A percentile compares a stretch with the other conserved stretches of the same genome.
Conservation (phyloP, 2,329 filamentous ascomycete species). For the Sclerotinia subarctica region DNA sequence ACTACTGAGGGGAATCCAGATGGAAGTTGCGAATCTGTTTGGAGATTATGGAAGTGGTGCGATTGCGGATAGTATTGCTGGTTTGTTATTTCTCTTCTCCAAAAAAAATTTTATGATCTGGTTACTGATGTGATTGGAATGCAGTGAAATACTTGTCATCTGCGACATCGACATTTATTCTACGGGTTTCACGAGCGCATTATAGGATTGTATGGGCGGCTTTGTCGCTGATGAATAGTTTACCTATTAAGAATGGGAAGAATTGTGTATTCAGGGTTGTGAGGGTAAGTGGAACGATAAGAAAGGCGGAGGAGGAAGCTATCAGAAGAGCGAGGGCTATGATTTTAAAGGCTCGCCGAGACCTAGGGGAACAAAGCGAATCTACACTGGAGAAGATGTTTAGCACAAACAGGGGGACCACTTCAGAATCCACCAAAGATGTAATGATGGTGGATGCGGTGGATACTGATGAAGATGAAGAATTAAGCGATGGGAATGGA, state of each 20-base stretch:
- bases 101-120: background rate
- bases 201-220: slow-evolving; percentile 89
- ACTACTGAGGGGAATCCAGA: slow-evolving; percentile 66
- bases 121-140: slow-evolving; percentile 13
- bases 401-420: slow-evolving; percentile 31
- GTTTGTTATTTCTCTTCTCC: slow-evolving; percentile 44
- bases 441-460: slow-evolving; percentile 47
- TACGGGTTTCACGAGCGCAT: slow-evolving; percentile 76
- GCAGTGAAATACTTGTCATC: slow-evolving; percentile 88
- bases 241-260: slow-evolving; percentile 57
- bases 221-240: slow-evolving; percentile 70
- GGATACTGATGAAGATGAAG: slow-evolving; percentile 47
- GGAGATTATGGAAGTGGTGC: slow-evolving; percentile 86
- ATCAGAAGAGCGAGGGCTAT: slow-evolving; percentile 72
- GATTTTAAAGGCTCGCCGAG: slow-evolving; percentile 62
- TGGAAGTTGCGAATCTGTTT: slow-evolving; percentile 69
- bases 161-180: slow-evolving; percentile 91
- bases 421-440: slow-evolving; percentile 39
- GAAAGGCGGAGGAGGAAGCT: slow-evolving; percentile 86
- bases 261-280: slow-evolving; percentile 81
- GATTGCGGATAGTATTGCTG: slow-evolving; percentile 63
- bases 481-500: slow-evolving; percentile 45
- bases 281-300: slow-evolving; percentile 87
- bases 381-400: slow-evolving; percentile 44
- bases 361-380: slow-evolving; percentile 43